Conservation (phyloP, 768 basidiomycete species). For the Suillus subluteus region DNA sequence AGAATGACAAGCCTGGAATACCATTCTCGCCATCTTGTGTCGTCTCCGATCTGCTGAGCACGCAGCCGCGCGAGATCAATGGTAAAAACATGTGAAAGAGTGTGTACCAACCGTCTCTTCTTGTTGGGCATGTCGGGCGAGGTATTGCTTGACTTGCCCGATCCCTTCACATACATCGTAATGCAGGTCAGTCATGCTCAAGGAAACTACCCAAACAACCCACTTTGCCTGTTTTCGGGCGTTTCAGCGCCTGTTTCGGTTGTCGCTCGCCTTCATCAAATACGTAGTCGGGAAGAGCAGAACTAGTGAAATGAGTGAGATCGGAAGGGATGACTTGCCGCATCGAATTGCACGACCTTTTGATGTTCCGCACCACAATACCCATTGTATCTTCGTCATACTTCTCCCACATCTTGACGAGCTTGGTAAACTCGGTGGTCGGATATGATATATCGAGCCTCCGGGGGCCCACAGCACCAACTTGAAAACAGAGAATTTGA, state of each 20-base stretch:
- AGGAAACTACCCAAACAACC: slow-evolving; percentile 30
- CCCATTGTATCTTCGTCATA: slow-evolving; percentile 94
- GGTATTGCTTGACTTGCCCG: slow-evolving; percentile 61
- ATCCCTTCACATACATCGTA: slow-evolving; percentile 46
- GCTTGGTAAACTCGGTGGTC: slow-evolving; percentile 91
- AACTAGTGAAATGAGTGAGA: slow-evolving; percentile 46
- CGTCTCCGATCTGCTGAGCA: slow-evolving; percentile 46
- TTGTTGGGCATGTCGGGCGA: slow-evolving; percentile 79
- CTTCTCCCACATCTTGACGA: slow-evolving; percentile 95
- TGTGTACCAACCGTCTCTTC: slow-evolving; percentile 72
- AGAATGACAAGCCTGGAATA: slow-evolving; percentile 37
- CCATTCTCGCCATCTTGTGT: slow-evolving; percentile 46
- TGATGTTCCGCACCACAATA: slow-evolving; percentile 91
- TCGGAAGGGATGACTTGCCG: slow-evolving; percentile 19
- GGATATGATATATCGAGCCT: slow-evolving; percentile 97
- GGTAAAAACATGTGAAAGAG: slow-evolving; percentile 18
- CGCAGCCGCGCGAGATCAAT: slow-evolving; percentile 34
- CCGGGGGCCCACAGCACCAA: slow-evolving; percentile 75
- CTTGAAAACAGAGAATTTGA: slow-evolving; percentile 43
- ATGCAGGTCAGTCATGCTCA: slow-evolving; percentile 32
- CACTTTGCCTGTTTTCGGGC: slow-evolving; percentile 66
- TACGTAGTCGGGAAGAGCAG: slow-evolving; percentile 78
- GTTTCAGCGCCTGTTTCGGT: slow-evolving; percentile 69
- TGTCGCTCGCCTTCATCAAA: slow-evolving; percentile 84
- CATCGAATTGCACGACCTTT: slow-evolving; percentile 56